A percentile compares a stretch with the other conserved stretches of the same genome.
phyloP scores from a whole-genome alignment of 805 yeast genomes.

The Candida piceae region DNA sequence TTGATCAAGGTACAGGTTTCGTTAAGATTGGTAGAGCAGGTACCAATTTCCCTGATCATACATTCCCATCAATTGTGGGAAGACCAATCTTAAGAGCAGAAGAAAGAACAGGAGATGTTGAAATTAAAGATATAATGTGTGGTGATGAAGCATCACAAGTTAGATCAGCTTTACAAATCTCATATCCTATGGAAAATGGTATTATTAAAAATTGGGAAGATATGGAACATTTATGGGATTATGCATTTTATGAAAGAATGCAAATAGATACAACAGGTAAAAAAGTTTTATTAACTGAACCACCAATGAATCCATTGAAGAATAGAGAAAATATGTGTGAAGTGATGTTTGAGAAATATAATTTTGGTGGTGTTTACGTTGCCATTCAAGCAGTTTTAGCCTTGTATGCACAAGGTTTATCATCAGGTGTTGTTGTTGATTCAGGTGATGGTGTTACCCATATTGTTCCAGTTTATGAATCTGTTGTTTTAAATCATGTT shows the following conservation, averaged over 20 bases:
- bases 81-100: constrained; percentile 96
- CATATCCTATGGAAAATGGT: constrained; percentile 99
- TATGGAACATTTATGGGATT: constrained; percentile 98
- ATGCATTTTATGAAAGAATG: constrained; percentile 90
- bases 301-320: constrained; percentile 93
- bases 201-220: constrained; percentile 97
- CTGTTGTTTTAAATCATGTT: constrained; percentile 91
- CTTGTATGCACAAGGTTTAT: constrained; percentile 91
- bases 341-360: constrained; percentile 87
- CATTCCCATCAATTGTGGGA: constrained; percentile 96
- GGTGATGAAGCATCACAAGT: constrained; percentile 93
- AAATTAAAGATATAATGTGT: constrained; percentile 94
- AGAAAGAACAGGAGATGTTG: constrained; percentile 72
- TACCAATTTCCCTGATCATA: constrained; percentile 92
- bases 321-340: constrained; percentile 91
- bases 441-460: constrained; percentile 99
- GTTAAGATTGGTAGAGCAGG: constrained; percentile 97
- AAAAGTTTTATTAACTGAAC: constrained; percentile 88
- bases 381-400: constrained; percentile 98
- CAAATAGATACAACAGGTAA: constrained; percentile 67
- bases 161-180: constrained; percentile 81
- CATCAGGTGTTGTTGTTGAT: constrained; percentile 97
- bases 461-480: constrained; percentile 95
- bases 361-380: constrained; percentile 88
- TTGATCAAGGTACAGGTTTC: constrained; percentile 99